Evolutionary conservation across 2,329 filamentous ascomycete species (phyloP), one percentile per base, ranked within the genome.

Genomic region (Sporothrix curviconia): DNA sequence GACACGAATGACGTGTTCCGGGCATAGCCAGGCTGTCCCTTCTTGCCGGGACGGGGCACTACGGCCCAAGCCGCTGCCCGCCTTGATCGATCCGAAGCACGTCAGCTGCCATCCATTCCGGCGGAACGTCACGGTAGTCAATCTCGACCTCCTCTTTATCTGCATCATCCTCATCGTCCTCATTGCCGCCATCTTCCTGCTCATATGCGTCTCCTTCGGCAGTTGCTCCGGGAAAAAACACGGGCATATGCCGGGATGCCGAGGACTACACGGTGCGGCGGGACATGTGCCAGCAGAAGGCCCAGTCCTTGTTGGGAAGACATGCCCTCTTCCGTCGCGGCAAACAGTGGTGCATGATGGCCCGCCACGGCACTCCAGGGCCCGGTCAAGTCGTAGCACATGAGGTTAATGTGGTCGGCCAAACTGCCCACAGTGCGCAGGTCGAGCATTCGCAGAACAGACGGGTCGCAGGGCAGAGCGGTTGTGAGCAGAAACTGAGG

Each of bases 301-400:
- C 75, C 71, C 2, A 86, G 75, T 0, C 80, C 80, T 0, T 75
- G 76, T 44, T 84, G 77, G 58, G 79, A 79, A 1, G 81, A 85
- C 12, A 64, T 56, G 22, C 63, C 14, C 71, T 66, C 4, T 63
- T 62, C 1, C 69, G 62, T 64, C 1, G 76, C 76, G 0, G 77
- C 71, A 53, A 77, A 76, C 0, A 88, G 77, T 64, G 85, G 83
- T 1, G 84, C 81, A 37, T 87, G 84, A 65, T 87, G 83, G 12
- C 84, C 85, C 9, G 78, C 79, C 30, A 79, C 76, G 22, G 74
- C 68, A 2, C 77, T 78, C 85, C 84, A 87, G 7, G 81, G 76
- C 0, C 85, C 85, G 0, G 78, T 76, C 63, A 86, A 86, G 67
- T 88, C 85, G 66, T 88, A 88, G 12, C 79, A 76, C 85, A 88